Evolutionary conservation across 78 protist species (phyloP).

Genomic region (Dictyostelium brefeldianum): DNA sequence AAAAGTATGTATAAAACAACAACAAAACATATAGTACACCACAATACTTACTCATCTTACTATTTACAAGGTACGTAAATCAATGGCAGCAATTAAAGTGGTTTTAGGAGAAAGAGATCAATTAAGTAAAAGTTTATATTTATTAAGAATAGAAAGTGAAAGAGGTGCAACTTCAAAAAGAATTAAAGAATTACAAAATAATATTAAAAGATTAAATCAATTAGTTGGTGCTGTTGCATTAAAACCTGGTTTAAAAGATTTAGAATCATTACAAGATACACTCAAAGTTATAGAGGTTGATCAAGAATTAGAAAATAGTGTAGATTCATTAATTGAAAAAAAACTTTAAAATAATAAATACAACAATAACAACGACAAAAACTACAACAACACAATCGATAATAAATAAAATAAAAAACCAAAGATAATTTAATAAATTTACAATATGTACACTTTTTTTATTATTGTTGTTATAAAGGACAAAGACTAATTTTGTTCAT

Average conservation of each 20-base stretch:
- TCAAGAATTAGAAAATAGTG: background rate
- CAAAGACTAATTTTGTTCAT: background rate
- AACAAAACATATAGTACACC: background rate
- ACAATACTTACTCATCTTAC: background rate
- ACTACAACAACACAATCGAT: background rate
- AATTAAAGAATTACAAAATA: background rate
- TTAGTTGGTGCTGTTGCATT: constrained; percentile 69
- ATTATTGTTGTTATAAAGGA: background rate
- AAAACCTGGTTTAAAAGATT: constrained; percentile 61
- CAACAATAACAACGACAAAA: background rate
- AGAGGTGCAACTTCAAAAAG: background rate
- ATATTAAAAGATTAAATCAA: constrained; percentile 24
- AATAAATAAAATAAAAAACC: background rate
- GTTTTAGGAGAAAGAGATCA: constrained; percentile 71
- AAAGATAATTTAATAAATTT: background rate
- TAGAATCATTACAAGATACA: constrained; percentile 39
- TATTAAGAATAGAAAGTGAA: constrained; percentile 6
- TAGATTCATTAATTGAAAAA: constrained; percentile 7
- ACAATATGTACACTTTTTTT: constrained; percentile 11
- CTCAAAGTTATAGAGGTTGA: constrained; percentile 15
- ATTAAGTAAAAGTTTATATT: constrained; percentile 53
- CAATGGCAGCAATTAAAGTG: constrained; percentile 62
- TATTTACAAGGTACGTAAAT: constrained; percentile 41
- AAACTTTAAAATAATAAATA: constrained; percentile 9
- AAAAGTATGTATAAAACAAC: constrained; percentile 31